Conservation (phyloP, 2,329 filamentous ascomycete genomes). For the Colletotrichum coccodes region DNA sequence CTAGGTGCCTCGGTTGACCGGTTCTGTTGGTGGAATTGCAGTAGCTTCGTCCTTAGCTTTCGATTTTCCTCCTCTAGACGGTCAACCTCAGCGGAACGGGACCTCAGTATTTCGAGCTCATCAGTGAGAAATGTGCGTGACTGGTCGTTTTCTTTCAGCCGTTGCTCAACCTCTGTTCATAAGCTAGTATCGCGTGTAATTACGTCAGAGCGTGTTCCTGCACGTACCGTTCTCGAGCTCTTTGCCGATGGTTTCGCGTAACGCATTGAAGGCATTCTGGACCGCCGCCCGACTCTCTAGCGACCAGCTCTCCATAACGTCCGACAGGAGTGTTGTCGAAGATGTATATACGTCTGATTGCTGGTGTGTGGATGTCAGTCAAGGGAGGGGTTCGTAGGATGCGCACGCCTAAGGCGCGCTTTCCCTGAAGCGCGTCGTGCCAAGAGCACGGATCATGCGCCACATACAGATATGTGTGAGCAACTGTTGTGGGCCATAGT, state of each 20-base stretch:
- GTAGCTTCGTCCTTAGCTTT: conserved; percentile 50
- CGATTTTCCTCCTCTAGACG: conserved; percentile 54
- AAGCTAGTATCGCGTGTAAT: conserved; percentile 30
- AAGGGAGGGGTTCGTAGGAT: background rate
- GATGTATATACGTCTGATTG: background rate
- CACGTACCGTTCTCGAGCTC: conserved; percentile 48
- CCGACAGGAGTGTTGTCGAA: background rate
- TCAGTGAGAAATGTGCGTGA: conserved; percentile 26
- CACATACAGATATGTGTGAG: background rate
- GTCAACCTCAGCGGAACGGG: conserved; percentile 43
- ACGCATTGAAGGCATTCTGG: conserved; percentile 49
- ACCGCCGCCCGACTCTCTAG: conserved; percentile 50
- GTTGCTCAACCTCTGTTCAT: conserved; percentile 39
- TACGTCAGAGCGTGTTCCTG: conserved; percentile 32
- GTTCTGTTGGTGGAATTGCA: conserved; percentile 38
- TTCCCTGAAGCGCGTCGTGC: background rate
- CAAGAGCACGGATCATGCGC: background rate
- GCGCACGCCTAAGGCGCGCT: background rate
- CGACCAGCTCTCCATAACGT: conserved; percentile 52
- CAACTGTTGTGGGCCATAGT: background rate
- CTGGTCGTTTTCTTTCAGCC: conserved; percentile 23
- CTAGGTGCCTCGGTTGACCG: conserved; percentile 6
- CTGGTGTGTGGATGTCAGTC: background rate
- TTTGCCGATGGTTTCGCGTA: conserved; percentile 52
- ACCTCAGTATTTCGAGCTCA: conserved; percentile 48